Conservation (phyloP, 169 alveolate genomes). For the Plasmodium reichenowi region DNA sequence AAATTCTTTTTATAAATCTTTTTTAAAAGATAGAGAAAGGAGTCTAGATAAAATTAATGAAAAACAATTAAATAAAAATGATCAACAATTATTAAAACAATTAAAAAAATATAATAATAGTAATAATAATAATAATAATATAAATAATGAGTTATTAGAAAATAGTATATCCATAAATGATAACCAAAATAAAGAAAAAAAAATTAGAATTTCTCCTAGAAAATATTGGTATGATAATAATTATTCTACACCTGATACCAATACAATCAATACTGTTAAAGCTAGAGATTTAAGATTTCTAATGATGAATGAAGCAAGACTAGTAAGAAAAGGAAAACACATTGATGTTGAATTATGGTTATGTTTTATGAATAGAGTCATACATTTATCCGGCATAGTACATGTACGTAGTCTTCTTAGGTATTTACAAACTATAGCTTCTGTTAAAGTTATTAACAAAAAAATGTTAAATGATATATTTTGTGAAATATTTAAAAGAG, state of each 20-base stretch:
- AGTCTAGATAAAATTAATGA: constrained; percentile 34
- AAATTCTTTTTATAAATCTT: constrained; percentile 66
- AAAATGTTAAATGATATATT: constrained; percentile 43
- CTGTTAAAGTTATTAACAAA: constrained; percentile 77
- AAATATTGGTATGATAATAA: constrained; percentile 46
- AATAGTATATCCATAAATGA: constrained; percentile 6
- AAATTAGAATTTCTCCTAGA: constrained; percentile 35
- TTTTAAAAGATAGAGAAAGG: constrained; percentile 69
- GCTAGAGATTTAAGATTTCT: constrained; percentile 64
- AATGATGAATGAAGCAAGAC: constrained; percentile 71
- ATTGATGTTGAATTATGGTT: constrained; percentile 69
- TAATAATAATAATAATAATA: constrained; percentile 10
- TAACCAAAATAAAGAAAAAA: constrained; percentile 34
- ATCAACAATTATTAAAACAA: constrained; percentile 30
- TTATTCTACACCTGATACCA: constrained; percentile 40
- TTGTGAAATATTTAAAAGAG: constrained; percentile 79
- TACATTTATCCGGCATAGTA: constrained; percentile 65
- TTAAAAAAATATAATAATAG: constrained; percentile 33
- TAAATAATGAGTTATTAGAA: constrained; percentile 26
- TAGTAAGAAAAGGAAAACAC: constrained; percentile 65
- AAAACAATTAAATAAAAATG: constrained; percentile 64
- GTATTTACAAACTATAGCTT: constrained; percentile 81
- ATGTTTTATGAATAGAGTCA: constrained; percentile 76
- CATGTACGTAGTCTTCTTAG: constrained; percentile 80
- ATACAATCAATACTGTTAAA: constrained; percentile 23